Percentiles rank a stretch among this genome's conserved stretches.
Evolutionary conservation across 2,329 filamentous ascomycete genomes (phyloP).

Genomic region (Arthroderma sp.): DNA sequence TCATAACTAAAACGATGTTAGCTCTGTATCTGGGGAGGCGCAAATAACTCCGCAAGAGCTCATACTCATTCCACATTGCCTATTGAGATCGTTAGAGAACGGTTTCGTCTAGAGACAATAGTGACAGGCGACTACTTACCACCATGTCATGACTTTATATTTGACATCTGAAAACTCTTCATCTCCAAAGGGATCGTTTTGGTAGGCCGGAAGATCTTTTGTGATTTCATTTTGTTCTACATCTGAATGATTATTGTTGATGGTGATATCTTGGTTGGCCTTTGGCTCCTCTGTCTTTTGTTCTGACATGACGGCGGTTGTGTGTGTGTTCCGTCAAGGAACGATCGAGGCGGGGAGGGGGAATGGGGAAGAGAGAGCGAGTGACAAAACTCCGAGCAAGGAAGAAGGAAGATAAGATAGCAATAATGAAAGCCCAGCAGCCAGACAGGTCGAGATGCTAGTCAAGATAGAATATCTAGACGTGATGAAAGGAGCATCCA

Average conservation of each 20-base stretch:
- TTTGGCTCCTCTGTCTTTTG: constrained; percentile 1
- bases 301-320: neutral
- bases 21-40: neutral
- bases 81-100: constrained; percentile 11
- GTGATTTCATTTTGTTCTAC: constrained; percentile 15
- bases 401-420: neutral
- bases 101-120: neutral
- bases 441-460: neutral
- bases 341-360: neutral
- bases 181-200: constrained; percentile 31
- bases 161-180: constrained; percentile 36
- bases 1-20: constrained; percentile 35
- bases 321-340: neutral
- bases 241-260: constrained; percentile 11
- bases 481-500: neutral
- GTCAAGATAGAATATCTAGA: neutral
- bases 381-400: neutral
- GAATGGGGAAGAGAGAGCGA: neutral
- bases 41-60: neutral
- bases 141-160: constrained; percentile 42
- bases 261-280: neutral
- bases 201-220: constrained; percentile 13
- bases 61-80: constrained; percentile 35
- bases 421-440: too few species aligned
- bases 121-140: constrained; percentile 21